Percentiles rank a stretch among this genome's conserved stretches.
phyloP scores from a whole-genome alignment of 2,329 filamentous ascomycete species.

The Clarireedia monteithiana region DNA sequence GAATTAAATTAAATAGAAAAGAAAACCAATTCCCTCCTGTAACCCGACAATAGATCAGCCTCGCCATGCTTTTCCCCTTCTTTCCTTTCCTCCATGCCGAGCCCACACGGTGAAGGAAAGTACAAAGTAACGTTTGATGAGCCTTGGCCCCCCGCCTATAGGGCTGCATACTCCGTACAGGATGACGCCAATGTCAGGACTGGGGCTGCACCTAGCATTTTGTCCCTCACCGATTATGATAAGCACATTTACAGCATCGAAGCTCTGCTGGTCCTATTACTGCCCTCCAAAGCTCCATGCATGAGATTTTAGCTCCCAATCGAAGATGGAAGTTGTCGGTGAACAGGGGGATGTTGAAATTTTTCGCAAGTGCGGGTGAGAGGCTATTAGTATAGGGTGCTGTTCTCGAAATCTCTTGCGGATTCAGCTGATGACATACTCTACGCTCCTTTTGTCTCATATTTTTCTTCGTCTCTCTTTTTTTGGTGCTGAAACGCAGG shows the following conservation, averaged over 20 bases:
- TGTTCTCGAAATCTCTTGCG: background rate
- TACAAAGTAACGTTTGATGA: background rate
- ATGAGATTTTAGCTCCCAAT: background rate
- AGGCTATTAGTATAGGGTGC: background rate
- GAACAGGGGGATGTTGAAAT: background rate
- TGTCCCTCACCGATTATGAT: constrained; percentile 6
- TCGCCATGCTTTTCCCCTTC: background rate
- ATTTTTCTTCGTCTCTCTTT: background rate
- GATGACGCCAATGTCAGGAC: constrained; percentile 5
- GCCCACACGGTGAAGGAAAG: constrained; percentile 5
- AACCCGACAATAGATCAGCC: background rate
- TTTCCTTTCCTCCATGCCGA: no score
- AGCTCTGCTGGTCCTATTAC: background rate
- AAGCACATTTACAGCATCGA: background rate
- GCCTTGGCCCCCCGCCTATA: background rate
- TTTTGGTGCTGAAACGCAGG: background rate
- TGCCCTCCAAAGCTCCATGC: background rate
- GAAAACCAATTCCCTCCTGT: background rate
- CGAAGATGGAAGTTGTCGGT: constrained; percentile 2
- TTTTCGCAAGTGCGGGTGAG: constrained; percentile 1
- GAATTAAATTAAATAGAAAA: background rate
- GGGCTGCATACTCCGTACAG: constrained; percentile 2
- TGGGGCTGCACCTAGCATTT: background rate
- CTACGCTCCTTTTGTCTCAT: background rate
- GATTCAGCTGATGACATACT: background rate